A percentile compares a stretch with the other conserved stretches of the same genome.
Evolutionary conservation across 176 grass and related monocot species (phyloP).

Genomic region (Eragrostis nindensis): DNA sequence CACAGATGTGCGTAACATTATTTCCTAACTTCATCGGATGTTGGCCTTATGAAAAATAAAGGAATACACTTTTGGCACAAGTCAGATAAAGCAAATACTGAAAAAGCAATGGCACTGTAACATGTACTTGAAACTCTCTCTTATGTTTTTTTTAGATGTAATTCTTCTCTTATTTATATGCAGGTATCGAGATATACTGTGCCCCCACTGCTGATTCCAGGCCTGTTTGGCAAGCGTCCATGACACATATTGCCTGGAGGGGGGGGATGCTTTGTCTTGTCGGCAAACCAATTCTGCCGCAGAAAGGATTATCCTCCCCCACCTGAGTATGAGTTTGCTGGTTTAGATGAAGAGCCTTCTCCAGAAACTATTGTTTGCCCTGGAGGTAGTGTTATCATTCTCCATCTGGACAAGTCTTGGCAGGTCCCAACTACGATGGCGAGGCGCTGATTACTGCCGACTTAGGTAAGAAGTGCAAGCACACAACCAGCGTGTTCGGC

Average conservation of each 20-base stretch:
- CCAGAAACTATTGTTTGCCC: slow-evolving; percentile 78
- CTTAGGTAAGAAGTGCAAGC: slow-evolving; percentile 54
- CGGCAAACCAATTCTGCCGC: slow-evolving; percentile 89
- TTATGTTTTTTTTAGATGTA: too few species aligned
- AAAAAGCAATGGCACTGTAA: not conserved
- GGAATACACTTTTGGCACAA: not conserved
- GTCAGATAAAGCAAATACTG: slow-evolving; percentile 2
- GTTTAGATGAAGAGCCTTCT: slow-evolving; percentile 77
- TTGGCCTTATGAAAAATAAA: not conserved
- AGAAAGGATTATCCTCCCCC: slow-evolving; percentile 88
- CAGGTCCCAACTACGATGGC: slow-evolving; percentile 88
- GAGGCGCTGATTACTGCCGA: slow-evolving; percentile 82
- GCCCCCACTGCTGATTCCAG: slow-evolving; percentile 88
- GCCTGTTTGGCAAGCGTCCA: slow-evolving; percentile 89
- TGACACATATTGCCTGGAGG: slow-evolving; percentile 92
- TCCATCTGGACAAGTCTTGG: slow-evolving; percentile 74
- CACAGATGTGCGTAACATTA: too few species aligned
- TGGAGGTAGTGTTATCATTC: slow-evolving; percentile 97
- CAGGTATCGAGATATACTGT: slow-evolving; percentile 94
- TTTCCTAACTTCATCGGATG: not conserved
- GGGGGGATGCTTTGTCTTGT: slow-evolving; percentile 91
- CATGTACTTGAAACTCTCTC: not conserved
- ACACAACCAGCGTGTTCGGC: too few species aligned
- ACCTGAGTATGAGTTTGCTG: slow-evolving; percentile 66
- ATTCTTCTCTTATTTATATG: slow-evolving; percentile 18